Evolutionary conservation across 176 grass and related monocot species (phyloP), one percentile per base, ranked within the genome.

Genomic region (Cymbopogon citratus): DNA sequence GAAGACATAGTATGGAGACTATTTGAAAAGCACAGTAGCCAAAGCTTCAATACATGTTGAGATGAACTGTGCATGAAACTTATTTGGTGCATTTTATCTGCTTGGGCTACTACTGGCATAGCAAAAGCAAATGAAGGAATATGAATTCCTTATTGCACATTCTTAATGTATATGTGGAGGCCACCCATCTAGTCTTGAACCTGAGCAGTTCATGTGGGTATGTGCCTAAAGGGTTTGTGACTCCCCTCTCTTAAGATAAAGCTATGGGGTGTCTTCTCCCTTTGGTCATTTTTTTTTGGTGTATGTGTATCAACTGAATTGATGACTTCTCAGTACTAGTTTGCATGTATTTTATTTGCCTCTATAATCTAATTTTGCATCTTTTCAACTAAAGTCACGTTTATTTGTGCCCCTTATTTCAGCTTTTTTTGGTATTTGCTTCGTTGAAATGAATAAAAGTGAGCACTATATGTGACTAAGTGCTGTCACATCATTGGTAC

Each of bases 391-490:
- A 29, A 16, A 46, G 46, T 24, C 60, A 40, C 66, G 27, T 28
- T 16, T 25, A 21, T 52, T 27, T 49, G 7, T 68, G 18, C 40
- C 57, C 19, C 35, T 41, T 57, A 40, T 12, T 57, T 80, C 31
- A 69, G 13, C n/a, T 39, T 1, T 15, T 48, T 36, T 69, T 81
- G 66, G n/a, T 76, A 29, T 66, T 70, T 77, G 5, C 36, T 69
- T 77, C 11, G 33, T 77, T 39, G 39, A 61, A 69, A 33, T 43
- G 39, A 84, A 60, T 59, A 4, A 43, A 59, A 23, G 5, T 19
- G n/a, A 66, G 31, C 15, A 74, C 31, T 66, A 65, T 66, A 84
- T 52, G 74, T 59, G 34, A 74, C 9, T 76, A 73, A 33, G 43
- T 45, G 60, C 81, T 51, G 64, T 36, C 52, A 71, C 74, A 62